Base-by-base conservation (phyloP, 768 basidiomycete species). In the Collybiopsis confluens region DNA sequence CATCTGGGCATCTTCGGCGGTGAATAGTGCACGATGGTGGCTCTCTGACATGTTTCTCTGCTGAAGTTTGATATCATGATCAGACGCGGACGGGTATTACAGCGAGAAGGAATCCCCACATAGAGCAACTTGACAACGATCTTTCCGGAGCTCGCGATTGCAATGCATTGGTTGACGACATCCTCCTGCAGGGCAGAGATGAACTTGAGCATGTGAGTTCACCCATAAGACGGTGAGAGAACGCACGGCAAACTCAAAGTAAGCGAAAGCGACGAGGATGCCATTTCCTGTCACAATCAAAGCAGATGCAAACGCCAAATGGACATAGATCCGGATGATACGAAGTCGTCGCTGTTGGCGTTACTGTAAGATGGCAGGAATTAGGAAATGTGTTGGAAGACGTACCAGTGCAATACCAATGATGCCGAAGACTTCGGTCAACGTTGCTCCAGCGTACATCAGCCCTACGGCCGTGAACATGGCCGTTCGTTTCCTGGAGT, bases 231-330 rank as follows among this genome's bases (percentile, higher is more conserved):
- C n/a, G n/a, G n/a, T n/a, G n/a, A n/a, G n/a, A n/a, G n/a, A 33
- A 68, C 74, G 38, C 54, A 74, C 73, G 21, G 70, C 65, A 28
- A 71, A 68, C 21, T 64, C 56, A 58, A 73, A 75, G 54, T 75
- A 76, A n/a, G 71, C 61, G 11, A 70, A 58, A 15, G 70, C 69
- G 1, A 62, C 61, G 15, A 74, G 49, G 49, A 73, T 65, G 10
- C 71, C 72, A 13, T 72, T 68, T 5, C 63, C 61, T 1, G 67
- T 70, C 23, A 72, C 67, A 15, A 74, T 56, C 36, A 71, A 50
- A 16, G 71, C 70, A 18, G 72, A 68, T 26, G 72, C 45, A 62
- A 73, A 65, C 18, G 73, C 36, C 27, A 58, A 56, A 41, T 63
- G 55, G 4, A 59, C 43, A 18, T 53, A 53, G n/a, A 53, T 43